phyloP scores from a whole-genome alignment of 2,329 filamentous ascomycete genomes.

The Torrubiellomyces zombiae region DNA sequence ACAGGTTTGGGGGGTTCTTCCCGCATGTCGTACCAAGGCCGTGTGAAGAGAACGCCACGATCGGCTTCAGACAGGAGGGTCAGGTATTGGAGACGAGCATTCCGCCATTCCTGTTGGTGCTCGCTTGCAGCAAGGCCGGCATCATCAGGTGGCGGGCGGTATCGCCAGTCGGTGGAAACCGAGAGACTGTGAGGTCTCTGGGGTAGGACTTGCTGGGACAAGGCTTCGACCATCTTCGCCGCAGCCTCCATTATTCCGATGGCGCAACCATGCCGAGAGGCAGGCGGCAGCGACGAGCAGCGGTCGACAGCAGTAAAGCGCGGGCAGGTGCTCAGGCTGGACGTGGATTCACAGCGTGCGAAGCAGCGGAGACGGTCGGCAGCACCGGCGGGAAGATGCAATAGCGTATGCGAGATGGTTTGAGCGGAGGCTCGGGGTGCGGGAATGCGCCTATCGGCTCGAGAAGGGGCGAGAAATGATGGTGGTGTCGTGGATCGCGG shows the following conservation, averaged over 20 bases:
- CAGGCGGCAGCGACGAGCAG: conserved; percentile 6
- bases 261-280: conserved; percentile 19
- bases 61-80: conserved; percentile 41
- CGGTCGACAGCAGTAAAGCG: too few species aligned
- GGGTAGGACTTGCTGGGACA: conserved; percentile 35
- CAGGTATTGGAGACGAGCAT: conserved; percentile 35
- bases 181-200: conserved; percentile 36
- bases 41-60: conserved; percentile 38
- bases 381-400: too few species aligned
- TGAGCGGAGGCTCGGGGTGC: too few species aligned
- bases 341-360: too few species aligned
- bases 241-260: conserved; percentile 39
- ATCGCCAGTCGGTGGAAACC: conserved; percentile 29
- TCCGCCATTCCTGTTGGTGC: conserved; percentile 30
- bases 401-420: too few species aligned
- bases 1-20: conserved; percentile 28
- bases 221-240: conserved; percentile 36
- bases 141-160: conserved; percentile 24
- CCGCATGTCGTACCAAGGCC: conserved; percentile 40
- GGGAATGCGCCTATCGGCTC: too few species aligned
- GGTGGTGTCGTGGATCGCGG: too few species aligned
- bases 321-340: too few species aligned
- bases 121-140: conserved; percentile 11
- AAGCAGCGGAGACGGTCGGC: too few species aligned
- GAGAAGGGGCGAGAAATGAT: too few species aligned